Conservation (phyloP, 2,329 filamentous ascomycete genomes). For the Cladosporium oxysporum region DNA sequence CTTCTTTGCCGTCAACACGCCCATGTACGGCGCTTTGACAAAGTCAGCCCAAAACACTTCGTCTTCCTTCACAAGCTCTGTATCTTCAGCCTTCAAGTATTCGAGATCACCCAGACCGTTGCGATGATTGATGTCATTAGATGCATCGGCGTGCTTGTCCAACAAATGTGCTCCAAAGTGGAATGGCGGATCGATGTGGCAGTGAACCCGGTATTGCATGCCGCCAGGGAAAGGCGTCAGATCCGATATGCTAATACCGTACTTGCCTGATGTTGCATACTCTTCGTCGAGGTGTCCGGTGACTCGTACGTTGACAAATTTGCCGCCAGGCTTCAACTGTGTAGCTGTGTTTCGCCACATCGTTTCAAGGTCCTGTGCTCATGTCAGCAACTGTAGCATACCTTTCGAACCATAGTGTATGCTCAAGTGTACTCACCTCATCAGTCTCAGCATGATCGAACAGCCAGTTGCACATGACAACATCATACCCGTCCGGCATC, state of each 20-base stretch:
- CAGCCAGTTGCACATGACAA: conserved; percentile 25
- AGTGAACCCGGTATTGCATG: conserved; percentile 19
- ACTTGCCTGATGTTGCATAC: conserved; percentile 18
- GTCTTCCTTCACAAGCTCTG: conserved; percentile 19
- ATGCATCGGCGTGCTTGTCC: conserved; percentile 19
- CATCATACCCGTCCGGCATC: conserved; percentile 24
- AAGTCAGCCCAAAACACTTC: conserved; percentile 24
- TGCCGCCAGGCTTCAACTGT: conserved; percentile 24
- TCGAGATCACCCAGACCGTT: conserved; percentile 20
- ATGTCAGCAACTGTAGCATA: neutral
- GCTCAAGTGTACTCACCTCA: conserved; percentile 10
- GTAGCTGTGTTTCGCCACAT: conserved; percentile 24
- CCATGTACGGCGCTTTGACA: conserved; percentile 24
- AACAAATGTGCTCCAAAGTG: conserved; percentile 19
- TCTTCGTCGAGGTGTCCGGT: conserved; percentile 13
- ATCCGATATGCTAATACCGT: conserved; percentile 21
- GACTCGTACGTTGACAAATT: conserved; percentile 21
- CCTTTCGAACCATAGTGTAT: neutral
- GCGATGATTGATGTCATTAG: conserved; percentile 19
- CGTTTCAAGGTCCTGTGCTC: neutral
- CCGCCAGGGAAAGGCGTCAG: conserved; percentile 21
- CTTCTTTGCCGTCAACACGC: conserved; percentile 21
- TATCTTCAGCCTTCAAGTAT: conserved; percentile 15
- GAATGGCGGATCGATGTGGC: conserved; percentile 20
- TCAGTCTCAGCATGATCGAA: conserved; percentile 24